Conservation (phyloP, 129 eudicot genomes). For the Centella asiatica region DNA sequence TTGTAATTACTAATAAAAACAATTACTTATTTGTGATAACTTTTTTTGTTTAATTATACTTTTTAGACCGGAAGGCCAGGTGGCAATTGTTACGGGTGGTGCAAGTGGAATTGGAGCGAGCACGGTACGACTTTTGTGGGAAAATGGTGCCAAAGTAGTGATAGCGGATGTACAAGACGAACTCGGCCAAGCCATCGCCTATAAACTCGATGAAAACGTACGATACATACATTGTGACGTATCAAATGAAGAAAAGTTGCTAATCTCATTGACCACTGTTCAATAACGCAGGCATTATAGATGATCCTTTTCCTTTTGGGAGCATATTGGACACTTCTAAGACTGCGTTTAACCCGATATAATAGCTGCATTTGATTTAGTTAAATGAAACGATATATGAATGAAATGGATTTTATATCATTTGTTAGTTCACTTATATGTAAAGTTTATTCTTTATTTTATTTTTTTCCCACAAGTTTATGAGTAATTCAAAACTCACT, state of each 20-base stretch:
- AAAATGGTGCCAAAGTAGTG: slow-evolving; percentile 72
- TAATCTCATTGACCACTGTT: slow-evolving; percentile 42
- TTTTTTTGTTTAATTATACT: too few relatives aligned
- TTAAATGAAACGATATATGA: too few relatives aligned
- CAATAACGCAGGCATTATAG: slow-evolving; percentile 86
- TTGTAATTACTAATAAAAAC: too few relatives aligned
- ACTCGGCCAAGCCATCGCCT: slow-evolving; percentile 42
- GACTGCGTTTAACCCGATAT: too few relatives aligned
- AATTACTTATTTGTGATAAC: too few relatives aligned
- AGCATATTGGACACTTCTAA: slow-evolving; percentile 64
- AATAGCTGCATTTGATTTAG: too few relatives aligned
- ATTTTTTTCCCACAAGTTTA: too few relatives aligned
- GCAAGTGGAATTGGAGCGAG: slow-evolving; percentile 90
- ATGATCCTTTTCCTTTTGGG: slow-evolving; percentile 46
- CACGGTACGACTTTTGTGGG: slow-evolving; percentile 54
- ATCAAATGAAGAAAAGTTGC: slow-evolving; percentile 45
- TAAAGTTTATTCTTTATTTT: too few relatives aligned
- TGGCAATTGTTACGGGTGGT: slow-evolving; percentile 88
- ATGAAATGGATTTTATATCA: too few relatives aligned
- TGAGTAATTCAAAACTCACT: too few relatives aligned
- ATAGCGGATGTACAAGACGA: slow-evolving; percentile 72
- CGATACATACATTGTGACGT: slow-evolving; percentile 77
- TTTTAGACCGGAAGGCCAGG: slow-evolving; percentile 90
- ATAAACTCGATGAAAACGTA: slow-evolving; percentile 31
- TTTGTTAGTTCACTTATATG: too few relatives aligned